Conservation (phyloP, 2,329 filamentous ascomycete genomes). For the Paracamarosporium sp. region DNA sequence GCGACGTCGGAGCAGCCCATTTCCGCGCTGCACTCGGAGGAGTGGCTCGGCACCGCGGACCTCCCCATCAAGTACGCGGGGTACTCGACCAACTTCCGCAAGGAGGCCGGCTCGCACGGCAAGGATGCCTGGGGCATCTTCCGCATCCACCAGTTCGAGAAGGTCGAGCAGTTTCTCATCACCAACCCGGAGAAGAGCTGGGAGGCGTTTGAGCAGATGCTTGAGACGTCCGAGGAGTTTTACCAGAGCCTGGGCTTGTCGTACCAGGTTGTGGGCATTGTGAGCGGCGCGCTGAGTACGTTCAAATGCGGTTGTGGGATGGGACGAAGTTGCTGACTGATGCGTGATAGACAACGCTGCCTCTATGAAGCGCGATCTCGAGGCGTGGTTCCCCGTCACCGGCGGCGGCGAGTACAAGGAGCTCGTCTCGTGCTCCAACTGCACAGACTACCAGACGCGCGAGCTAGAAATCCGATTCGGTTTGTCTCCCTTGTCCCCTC, state of each 20-base stretch:
- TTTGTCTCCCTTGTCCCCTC: neutral
- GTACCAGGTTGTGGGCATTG: constrained; percentile 91
- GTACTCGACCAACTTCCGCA: constrained; percentile 93
- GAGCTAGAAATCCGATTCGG: constrained; percentile 90
- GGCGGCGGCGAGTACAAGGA: constrained; percentile 93
- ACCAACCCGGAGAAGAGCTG: constrained; percentile 81
- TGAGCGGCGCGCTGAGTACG: constrained; percentile 84
- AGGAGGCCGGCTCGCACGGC: constrained; percentile 90
- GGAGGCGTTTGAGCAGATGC: constrained; percentile 95
- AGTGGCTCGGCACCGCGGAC: constrained; percentile 86
- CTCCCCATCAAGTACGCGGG: constrained; percentile 89
- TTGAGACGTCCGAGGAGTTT: constrained; percentile 88
- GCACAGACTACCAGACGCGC: constrained; percentile 95
- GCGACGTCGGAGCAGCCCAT: constrained; percentile 95
- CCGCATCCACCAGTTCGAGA: constrained; percentile 97
- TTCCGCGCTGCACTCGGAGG: constrained; percentile 88
- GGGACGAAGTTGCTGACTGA: constrained; percentile 10
- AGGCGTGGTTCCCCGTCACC: constrained; percentile 72
- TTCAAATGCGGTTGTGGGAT: neutral
- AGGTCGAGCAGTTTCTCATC: constrained; percentile 56
- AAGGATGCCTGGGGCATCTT: constrained; percentile 98
- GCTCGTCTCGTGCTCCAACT: constrained; percentile 96
- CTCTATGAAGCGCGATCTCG: constrained; percentile 91
- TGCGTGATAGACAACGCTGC: constrained; percentile 41
- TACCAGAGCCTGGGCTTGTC: constrained; percentile 89